These are phyloP conservation scores for Oryza officinalis DNA, from an alignment of 176 grass and related monocot species.

Conservation along the genomic window DNA sequence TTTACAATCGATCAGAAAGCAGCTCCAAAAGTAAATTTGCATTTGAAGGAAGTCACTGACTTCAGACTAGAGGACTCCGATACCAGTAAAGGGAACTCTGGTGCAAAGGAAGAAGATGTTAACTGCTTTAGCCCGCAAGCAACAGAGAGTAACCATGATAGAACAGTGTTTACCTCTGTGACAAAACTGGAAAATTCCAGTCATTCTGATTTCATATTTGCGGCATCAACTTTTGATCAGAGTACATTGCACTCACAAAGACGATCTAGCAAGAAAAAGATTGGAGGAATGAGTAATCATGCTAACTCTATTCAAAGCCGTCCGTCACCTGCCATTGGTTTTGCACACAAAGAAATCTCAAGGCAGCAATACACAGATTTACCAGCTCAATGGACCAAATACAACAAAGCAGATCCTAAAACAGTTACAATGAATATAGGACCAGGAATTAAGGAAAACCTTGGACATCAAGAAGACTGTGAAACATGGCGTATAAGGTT, in stretches of 20 bases:
- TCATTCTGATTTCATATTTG: slow-evolving; percentile 51
- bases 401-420: slow-evolving; percentile 39
- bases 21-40: slow-evolving; percentile 15
- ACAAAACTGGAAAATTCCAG: slow-evolving; percentile 24
- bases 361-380: slow-evolving; percentile 22
- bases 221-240: slow-evolving; percentile 43
- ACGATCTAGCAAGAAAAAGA: slow-evolving; percentile 44
- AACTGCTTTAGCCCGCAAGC: not conserved
- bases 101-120: slow-evolving; percentile 14
- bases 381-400: slow-evolving; percentile 36
- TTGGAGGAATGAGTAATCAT: slow-evolving; percentile 44
- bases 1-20: slow-evolving; percentile 1
- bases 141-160: slow-evolving; percentile 28
- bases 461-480: slow-evolving; percentile 49
- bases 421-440: not conserved
- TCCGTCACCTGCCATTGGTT: slow-evolving; percentile 28
- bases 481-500: slow-evolving; percentile 73
- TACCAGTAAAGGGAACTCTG: slow-evolving; percentile 22
- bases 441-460: slow-evolving; percentile 21
- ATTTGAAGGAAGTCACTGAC: slow-evolving; percentile 31
- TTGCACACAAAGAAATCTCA: slow-evolving; percentile 27
- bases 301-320: slow-evolving; percentile 32
- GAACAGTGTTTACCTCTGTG: slow-evolving; percentile 33
- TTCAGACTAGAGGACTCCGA: slow-evolving; percentile 25
- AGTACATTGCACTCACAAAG: slow-evolving; percentile 36